phyloP scores from a whole-genome alignment of 768 basidiomycete species.

The Mycena leptocephala region DNA sequence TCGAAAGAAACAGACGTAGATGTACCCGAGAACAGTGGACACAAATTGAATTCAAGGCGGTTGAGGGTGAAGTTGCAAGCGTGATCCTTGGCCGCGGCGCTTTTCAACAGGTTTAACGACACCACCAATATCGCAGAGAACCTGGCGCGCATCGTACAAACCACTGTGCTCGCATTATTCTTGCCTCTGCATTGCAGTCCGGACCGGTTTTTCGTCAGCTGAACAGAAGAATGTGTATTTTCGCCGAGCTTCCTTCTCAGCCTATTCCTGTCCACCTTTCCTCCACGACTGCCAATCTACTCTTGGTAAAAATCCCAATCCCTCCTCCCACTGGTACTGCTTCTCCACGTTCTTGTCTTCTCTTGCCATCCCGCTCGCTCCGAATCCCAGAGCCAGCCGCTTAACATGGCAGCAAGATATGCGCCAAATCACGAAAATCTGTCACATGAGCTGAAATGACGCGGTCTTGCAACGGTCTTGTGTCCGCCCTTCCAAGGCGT shows the following conservation, averaged over 20 bases:
- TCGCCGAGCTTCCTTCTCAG: not conserved
- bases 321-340: not conserved
- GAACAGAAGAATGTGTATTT: not conserved
- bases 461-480: constrained; percentile 30
- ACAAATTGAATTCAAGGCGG: constrained; percentile 43
- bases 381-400: not conserved
- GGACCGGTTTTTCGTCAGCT: constrained; percentile 14
- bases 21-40: constrained; percentile 42
- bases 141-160: not conserved
- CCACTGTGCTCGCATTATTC: not conserved
- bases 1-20: constrained; percentile 31
- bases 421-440: constrained; percentile 13
- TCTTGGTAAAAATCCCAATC: not conserved
- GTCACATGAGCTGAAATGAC: not conserved
- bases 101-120: not conserved
- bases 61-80: constrained; percentile 40
- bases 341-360: not conserved
- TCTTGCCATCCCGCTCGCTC: not conserved
- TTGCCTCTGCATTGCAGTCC: not conserved
- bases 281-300: not conserved
- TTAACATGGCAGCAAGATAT: not conserved
- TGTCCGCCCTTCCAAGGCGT: not conserved
- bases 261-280: not conserved
- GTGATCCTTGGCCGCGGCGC: not conserved
- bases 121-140: not conserved